Evolutionary conservation across 1,139 yeast genomes (phyloP).

Genomic region (Geotrichum siamense): DNA sequence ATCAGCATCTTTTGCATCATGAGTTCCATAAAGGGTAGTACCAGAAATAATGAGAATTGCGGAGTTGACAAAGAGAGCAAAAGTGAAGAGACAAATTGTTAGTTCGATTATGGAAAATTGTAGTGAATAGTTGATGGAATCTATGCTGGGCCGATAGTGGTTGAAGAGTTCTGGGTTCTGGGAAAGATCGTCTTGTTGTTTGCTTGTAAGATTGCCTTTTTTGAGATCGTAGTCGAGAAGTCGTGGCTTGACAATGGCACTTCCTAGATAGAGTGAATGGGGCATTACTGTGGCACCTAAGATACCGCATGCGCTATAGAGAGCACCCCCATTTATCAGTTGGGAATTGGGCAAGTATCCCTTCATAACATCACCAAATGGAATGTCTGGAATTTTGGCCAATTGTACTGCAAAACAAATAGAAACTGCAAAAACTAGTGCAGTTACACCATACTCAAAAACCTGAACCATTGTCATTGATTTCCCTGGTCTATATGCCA

Average conservation of each 20-base stretch:
- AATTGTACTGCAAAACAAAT: constrained; percentile 79
- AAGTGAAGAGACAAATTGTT: constrained; percentile 63
- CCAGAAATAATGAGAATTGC: constrained; percentile 84
- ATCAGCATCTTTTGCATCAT: constrained; percentile 79
- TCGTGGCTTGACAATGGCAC: constrained; percentile 88
- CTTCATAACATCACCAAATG: constrained; percentile 47
- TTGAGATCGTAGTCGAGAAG: constrained; percentile 71
- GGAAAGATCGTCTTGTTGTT: constrained; percentile 21
- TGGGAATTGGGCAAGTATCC: constrained; percentile 78
- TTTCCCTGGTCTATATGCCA: constrained; percentile 77
- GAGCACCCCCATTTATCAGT: constrained; percentile 70
- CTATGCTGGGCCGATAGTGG: constrained; percentile 56
- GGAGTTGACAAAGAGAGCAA: constrained; percentile 78
- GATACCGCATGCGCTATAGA: constrained; percentile 81
- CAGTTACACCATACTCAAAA: constrained; percentile 75
- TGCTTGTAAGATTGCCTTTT: constrained; percentile 44
- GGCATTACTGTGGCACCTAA: constrained; percentile 99
- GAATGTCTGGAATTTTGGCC: constrained; percentile 46
- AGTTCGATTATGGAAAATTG: constrained; percentile 69
- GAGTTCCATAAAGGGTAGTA: constrained; percentile 60
- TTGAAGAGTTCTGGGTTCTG: constrained; percentile 27
- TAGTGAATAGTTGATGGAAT: constrained; percentile 65
- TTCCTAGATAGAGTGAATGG: constrained; percentile 84
- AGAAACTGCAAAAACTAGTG: constrained; percentile 74
- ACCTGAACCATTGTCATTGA: constrained; percentile 70